Conservation (phyloP, 495 filamentous ascomycete species). For the Cercophora scortea region DNA sequence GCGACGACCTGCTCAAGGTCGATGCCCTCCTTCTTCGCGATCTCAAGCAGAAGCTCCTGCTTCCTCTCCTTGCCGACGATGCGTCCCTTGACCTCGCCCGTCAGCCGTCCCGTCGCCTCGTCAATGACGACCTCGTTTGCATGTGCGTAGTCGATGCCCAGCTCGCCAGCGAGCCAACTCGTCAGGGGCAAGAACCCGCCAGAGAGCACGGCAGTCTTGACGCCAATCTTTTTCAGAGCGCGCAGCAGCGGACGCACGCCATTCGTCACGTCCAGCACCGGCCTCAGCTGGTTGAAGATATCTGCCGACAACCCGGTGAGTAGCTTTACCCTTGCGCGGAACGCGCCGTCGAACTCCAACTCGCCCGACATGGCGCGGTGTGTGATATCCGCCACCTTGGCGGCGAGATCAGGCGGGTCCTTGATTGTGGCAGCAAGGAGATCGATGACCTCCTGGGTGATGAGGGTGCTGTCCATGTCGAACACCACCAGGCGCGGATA, state of each 20-base stretch:
- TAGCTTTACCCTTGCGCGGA: conserved; percentile 69
- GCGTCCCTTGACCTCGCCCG: conserved; percentile 66
- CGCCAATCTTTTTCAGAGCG: conserved; percentile 65
- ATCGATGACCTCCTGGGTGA: conserved; percentile 94
- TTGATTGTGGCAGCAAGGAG: conserved; percentile 72
- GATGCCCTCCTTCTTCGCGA: conserved; percentile 67
- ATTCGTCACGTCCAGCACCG: conserved; percentile 67
- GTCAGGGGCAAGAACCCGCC: conserved; percentile 89
- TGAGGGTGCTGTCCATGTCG: conserved; percentile 96
- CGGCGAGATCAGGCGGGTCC: conserved; percentile 51
- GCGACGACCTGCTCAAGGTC: conserved; percentile 69
- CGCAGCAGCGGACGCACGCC: conserved; percentile 68
- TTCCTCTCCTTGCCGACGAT: conserved; percentile 84
- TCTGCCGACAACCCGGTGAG: conserved; percentile 70
- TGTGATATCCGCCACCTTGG: conserved; percentile 61
- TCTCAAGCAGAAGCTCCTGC: conserved; percentile 62
- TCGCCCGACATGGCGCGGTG: conserved; percentile 92
- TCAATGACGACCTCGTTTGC: conserved; percentile 76
- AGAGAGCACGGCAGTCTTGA: conserved; percentile 80
- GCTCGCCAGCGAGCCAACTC: conserved; percentile 67
- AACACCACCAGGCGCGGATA: conserved; percentile 82
- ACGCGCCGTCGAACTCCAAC: conserved; percentile 79
- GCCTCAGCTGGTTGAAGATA: conserved; percentile 74
- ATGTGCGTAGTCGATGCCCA: conserved; percentile 78
- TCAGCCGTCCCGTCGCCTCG: conserved; percentile 56